phyloP scores from a whole-genome alignment of 352 stramenopile species.

The Phytophthora sansomeana region DNA sequence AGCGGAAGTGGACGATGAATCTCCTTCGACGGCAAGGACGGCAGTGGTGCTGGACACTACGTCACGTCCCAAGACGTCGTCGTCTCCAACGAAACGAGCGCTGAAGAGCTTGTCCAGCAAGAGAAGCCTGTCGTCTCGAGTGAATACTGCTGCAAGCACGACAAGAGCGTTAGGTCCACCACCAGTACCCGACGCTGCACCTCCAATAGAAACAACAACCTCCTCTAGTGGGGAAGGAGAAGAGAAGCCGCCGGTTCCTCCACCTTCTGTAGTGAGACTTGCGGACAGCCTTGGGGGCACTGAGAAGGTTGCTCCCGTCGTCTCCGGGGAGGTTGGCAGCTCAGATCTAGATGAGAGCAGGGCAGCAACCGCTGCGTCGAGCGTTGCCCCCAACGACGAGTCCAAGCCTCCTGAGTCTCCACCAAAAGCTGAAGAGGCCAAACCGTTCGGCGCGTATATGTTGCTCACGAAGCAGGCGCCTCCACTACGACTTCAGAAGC shows the following conservation, averaged over 20 bases:
- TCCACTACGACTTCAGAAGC: constrained; percentile 6
- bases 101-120: constrained; percentile 28
- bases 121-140: neutral
- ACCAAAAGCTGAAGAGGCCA: constrained; percentile 11
- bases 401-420: neutral
- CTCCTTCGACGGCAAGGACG: constrained; percentile 3
- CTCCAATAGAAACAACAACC: neutral
- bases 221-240: neutral
- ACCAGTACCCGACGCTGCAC: neutral
- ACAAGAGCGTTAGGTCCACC: neutral
- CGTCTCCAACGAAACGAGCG: constrained; percentile 23
- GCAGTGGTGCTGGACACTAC: neutral
- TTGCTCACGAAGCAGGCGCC: constrained; percentile 37
- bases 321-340: neutral
- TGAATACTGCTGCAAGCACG: neutral
- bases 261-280: neutral
- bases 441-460: constrained; percentile 36
- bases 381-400: neutral
- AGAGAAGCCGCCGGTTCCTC: constrained; percentile 5
- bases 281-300: neutral
- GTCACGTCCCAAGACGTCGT: constrained; percentile 12
- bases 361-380: constrained; percentile 7
- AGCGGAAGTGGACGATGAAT: neutral
- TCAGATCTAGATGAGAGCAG: constrained; percentile 9
- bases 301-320: constrained; percentile 8